These are phyloP conservation scores for Backusella australiensis DNA, from an alignment of 192 early-diverging fungal genomes.

Conservation along the genomic window DNA sequence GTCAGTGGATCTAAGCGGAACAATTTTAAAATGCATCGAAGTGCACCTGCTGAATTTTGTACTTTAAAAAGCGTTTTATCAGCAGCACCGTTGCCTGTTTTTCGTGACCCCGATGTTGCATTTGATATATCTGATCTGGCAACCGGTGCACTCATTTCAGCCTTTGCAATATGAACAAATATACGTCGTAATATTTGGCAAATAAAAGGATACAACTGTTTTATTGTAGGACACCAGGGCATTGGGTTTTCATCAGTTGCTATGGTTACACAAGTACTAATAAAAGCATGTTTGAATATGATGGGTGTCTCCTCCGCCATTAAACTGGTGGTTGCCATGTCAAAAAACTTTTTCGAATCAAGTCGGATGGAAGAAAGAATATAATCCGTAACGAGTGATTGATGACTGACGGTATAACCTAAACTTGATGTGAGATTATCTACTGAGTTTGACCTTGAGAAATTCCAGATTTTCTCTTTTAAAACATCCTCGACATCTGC, in stretches of 20 bases:
- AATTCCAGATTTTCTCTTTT: constrained; percentile 42
- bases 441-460: not conserved
- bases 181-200: constrained; percentile 56
- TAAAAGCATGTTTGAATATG: constrained; percentile 74
- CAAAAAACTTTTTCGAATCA: constrained; percentile 64
- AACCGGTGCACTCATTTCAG: constrained; percentile 45
- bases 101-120: constrained; percentile 23
- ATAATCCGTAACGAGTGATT: constrained; percentile 62
- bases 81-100: not conserved
- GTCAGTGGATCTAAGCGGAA: constrained; percentile 53
- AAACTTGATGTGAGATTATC: not conserved
- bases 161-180: constrained; percentile 49
- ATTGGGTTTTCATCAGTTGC: constrained; percentile 55
- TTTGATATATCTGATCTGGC: constrained; percentile 34
- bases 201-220: constrained; percentile 50
- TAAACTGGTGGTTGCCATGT: constrained; percentile 63
- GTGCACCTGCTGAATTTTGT: not conserved
- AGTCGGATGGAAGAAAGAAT: constrained; percentile 68
- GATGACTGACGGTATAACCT: constrained; percentile 69
- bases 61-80: not conserved
- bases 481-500: constrained; percentile 70
- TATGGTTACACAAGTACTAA: constrained; percentile 65
- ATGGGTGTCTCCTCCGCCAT: constrained; percentile 64
- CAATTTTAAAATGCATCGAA: constrained; percentile 7
- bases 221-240: constrained; percentile 65